Base-by-base conservation (phyloP, 2,329 filamentous ascomycete genomes). In the Rhytidhysteron rufulum region DNA sequence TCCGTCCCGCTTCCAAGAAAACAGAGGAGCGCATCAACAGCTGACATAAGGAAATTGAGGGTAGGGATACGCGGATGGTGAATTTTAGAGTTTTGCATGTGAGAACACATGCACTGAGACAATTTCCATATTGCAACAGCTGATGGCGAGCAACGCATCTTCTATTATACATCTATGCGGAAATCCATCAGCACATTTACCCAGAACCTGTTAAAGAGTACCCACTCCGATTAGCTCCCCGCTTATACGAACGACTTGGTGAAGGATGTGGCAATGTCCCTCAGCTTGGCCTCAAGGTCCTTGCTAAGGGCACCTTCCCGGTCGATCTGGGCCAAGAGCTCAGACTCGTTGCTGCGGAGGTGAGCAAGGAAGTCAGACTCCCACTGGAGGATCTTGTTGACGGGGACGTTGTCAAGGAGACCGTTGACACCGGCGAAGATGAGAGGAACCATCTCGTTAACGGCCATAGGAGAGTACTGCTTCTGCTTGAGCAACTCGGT, bases 401-500 rank as follows among this genome's bases (percentile, higher is more conserved):
- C 93, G 51, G 93, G 93, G 55, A 98, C 79, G 60, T 52, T 67
- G 78, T 98, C 93, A 57, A 98, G 84, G 75, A 80, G 77, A 79
- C 93, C 93, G 77, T 97, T 97, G 77, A 98, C 88, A 94, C 93
- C 93, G 56, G 93, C 91, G 75, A 82, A 98, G 81, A 98, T 97
- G 59, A 98, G 84, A 58, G 93, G 93, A 78, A 98, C 93, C 91
- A 97, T 97, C 80, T 98, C 91, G 80, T 94, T 93, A 69, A 97
- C 91, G 59, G 88, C 87, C 90, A 96, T 96, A 63, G 93, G 93
- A 34, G 81, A 85, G 82, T 97, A 98, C 78, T 98, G 93, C 83
- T 95, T 96, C 82, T 98, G 93, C 86, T 97, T 97, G 66, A 96
- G 86, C 57, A 96, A 87, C 83, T 97, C 91, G 60, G 91, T 96